Evolutionary conservation across 2,329 filamentous ascomycete species (phyloP), one percentile per base, ranked within the genome.

Genomic region (Oidium heveae): DNA sequence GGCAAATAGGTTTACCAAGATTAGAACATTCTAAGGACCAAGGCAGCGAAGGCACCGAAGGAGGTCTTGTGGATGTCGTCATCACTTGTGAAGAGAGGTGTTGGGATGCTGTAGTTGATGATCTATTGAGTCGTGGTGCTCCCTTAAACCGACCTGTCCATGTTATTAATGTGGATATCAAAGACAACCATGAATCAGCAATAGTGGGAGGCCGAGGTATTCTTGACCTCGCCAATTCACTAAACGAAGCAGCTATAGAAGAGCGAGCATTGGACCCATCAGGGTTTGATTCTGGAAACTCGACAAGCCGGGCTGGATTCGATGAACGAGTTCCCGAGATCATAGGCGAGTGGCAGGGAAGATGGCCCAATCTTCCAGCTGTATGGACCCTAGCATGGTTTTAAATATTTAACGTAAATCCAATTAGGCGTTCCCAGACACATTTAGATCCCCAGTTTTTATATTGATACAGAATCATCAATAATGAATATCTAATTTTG

Each of bases 161-260:
- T 65, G 86, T 98, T 55, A 94, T 98, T 72, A 98, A 98, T 63
- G 83, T 98, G 55, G 91, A 98, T 66, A 98, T 98, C 64, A 89
- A 84, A 67, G 91, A 98, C 69, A 98, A 96, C 64, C 91, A 96
- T 64, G 89, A 98, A 66, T 91, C 98, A 68, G 91, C 91, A 0
- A 74, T 89, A 22, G 76, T 95, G 1, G 91, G 91, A 10, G 91
- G 91, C 1, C 79, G 82, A 60, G 91, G 86, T 47, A 98, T 98
- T 56, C 73, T 96, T 39, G 91, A 98, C 64, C 73, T 98, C 37
- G 91, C 91, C 0, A 78, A 89, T 63, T 79, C 79, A 34, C 70
- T 98, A 57, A 96, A 96, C 64, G 75, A 77, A 18, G 84, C 79
- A 0, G 91, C 91, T 0, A 72, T 69, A 32, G 80, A 88, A 65